Evolutionary conservation across 1,284 basidiomycete species (phyloP).

Genomic region (Pyrrhoderma lamaoense): DNA sequence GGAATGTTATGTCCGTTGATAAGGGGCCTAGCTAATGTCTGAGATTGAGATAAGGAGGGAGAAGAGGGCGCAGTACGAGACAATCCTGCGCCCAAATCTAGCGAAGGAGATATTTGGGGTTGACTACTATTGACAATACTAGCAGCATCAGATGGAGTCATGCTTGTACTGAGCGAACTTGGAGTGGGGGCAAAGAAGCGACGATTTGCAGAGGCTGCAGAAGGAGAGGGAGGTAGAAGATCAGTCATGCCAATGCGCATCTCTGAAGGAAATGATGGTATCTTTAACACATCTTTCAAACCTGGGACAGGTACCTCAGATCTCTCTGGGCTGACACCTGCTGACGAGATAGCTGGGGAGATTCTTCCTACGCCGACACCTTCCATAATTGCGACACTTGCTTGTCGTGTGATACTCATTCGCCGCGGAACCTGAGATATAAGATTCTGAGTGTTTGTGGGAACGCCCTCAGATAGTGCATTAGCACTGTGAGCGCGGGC

Average conservation of each 20-base stretch:
- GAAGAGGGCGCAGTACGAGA: constrained; percentile 1
- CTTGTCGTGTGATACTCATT: constrained; percentile 38
- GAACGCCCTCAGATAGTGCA: constrained; percentile 22
- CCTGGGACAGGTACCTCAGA: constrained; percentile 41
- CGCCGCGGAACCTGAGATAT: constrained; percentile 5
- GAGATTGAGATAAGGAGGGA: not conserved
- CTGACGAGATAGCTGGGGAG: constrained; percentile 29
- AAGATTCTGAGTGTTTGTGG: constrained; percentile 32
- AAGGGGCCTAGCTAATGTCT: not conserved
- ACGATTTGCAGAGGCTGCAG: constrained; percentile 40
- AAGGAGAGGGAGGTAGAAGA: constrained; percentile 72
- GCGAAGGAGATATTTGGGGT: not conserved
- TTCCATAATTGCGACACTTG: constrained; percentile 43
- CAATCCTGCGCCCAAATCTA: not conserved
- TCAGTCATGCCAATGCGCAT: constrained; percentile 64
- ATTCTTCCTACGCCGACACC: constrained; percentile 24
- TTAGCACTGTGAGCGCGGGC: constrained; percentile 20
- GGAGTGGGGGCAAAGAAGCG: constrained; percentile 37
- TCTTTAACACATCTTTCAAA: constrained; percentile 68
- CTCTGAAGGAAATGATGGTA: constrained; percentile 47
- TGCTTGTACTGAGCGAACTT: constrained; percentile 33
- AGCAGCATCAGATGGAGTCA: constrained; percentile 15
- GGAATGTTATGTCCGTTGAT: not conserved
- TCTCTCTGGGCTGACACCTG: constrained; percentile 30
- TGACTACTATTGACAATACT: not conserved